Percentiles rank a stretch among this genome's conserved stretches.
phyloP scores from a whole-genome alignment of 495 filamentous ascomycete species.

The Aspergillus heteromorphus region DNA sequence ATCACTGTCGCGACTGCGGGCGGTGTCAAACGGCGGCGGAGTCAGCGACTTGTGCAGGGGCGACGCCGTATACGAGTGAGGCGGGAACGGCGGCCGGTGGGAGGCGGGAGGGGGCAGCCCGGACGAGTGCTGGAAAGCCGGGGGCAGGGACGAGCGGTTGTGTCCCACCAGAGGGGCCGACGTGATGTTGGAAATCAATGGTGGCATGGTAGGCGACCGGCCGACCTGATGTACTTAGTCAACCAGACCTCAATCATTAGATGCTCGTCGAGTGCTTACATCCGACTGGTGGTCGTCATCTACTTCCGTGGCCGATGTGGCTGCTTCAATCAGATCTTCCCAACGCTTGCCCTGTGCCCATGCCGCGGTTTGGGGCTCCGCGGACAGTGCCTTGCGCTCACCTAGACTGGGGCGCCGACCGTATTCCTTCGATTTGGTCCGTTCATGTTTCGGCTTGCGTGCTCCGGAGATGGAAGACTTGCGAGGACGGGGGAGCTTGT shows the following conservation, averaged over 20 bases:
- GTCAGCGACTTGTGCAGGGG: slow-evolving; percentile 82
- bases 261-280: slow-evolving; percentile 21
- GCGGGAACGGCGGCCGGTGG: slow-evolving; percentile 48
- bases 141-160: slow-evolving; percentile 75
- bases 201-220: slow-evolving; percentile 58
- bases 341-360: slow-evolving; percentile 79
- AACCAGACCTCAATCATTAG: not conserved
- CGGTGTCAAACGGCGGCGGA: slow-evolving; percentile 64
- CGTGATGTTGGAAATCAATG: slow-evolving; percentile 38
- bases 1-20: slow-evolving; percentile 47
- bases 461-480: slow-evolving; percentile 77
- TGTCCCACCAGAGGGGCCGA: slow-evolving; percentile 37
- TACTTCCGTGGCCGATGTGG: slow-evolving; percentile 78
- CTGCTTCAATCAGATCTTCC: slow-evolving; percentile 91
- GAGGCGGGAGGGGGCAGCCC: slow-evolving; percentile 37
- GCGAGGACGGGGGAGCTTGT: slow-evolving; percentile 63
- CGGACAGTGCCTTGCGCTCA: slow-evolving; percentile 76
- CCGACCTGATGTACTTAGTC: slow-evolving; percentile 34
- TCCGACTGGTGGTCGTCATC: slow-evolving; percentile 78
- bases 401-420: slow-evolving; percentile 61
- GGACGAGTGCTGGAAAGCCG: slow-evolving; percentile 40
- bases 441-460: slow-evolving; percentile 68
- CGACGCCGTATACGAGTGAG: slow-evolving; percentile 76
- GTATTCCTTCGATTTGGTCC: slow-evolving; percentile 66
- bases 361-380: slow-evolving; percentile 66